phyloP scores from a whole-genome alignment of 169 alveolate species.

The Plasmodium inui region DNA sequence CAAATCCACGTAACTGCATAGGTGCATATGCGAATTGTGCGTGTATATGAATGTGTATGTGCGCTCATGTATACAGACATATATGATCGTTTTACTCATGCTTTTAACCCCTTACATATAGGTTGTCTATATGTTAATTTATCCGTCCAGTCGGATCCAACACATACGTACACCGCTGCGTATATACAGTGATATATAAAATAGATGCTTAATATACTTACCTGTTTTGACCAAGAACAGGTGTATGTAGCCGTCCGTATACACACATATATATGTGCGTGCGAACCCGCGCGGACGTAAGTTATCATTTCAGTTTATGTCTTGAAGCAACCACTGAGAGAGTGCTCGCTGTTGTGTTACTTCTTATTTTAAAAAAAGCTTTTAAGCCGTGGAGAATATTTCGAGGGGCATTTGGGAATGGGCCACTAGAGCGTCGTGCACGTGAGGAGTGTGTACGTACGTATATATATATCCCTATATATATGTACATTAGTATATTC shows the following conservation, averaged over 20 bases:
- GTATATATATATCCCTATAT: background rate
- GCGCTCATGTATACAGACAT: background rate
- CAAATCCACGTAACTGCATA: conserved; percentile 1
- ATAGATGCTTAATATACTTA: background rate
- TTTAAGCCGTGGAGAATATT: conserved; percentile 18
- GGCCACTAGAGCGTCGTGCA: conserved; percentile 7
- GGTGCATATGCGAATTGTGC: conserved; percentile 1
- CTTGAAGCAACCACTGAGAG: background rate
- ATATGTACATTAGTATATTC: background rate
- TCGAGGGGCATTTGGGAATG: conserved; percentile 6
- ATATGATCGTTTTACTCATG: conserved; percentile 12
- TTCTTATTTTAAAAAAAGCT: conserved; percentile 22
- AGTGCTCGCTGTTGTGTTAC: conserved; percentile 1
- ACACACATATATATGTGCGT: background rate
- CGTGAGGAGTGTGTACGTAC: background rate
- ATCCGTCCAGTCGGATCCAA: background rate
- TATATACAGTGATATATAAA: background rate
- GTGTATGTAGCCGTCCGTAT: background rate
- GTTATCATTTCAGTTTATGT: conserved; percentile 3
- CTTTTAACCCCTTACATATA: background rate
- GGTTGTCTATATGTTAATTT: background rate
- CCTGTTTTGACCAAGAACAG: background rate
- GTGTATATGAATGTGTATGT: background rate
- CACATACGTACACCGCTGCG: background rate
- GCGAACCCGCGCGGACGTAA: background rate